Evolutionary conservation across 2,329 filamentous ascomycete species (phyloP), one percentile per base, ranked within the genome.

Genomic region (Zopfia rhizophila): DNA sequence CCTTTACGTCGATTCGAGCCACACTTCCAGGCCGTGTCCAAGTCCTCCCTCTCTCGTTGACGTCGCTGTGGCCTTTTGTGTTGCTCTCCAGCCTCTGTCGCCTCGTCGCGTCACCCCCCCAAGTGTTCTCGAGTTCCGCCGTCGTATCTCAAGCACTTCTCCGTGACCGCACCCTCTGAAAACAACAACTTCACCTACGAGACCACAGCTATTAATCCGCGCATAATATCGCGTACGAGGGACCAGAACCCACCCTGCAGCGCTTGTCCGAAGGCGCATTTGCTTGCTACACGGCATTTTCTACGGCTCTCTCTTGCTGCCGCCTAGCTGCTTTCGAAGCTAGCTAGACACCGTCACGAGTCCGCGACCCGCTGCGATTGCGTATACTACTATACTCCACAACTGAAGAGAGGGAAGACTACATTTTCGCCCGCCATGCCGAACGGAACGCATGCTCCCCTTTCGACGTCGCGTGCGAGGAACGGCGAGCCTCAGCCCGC

Each of bases 401-500:
- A 48, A 38, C 45, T 52, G 52, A 53, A 55, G 66, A 60, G 60
- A 61, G 54, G 55, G 38, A 54, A 56, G 55, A 62, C 61, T 55
- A 52, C 56, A 43, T 51, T 51, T 32, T 43, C 45, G 53, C 48
- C 53, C 51, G 54, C 50, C 52, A 77, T 77, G 74, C 71, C 73
- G 51, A 67, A 63, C 58, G 65, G 64, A 56, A 64, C 59, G 40
- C 66, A 69, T 37, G 58, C 58, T 53, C 63, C 69, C 48, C 58
- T 65, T 36, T 68, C 72, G 39, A 73, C 71, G 49, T 70, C 72
- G 58, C 69, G 73, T 55, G 70, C 71, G 61, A 73, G 72, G 58
- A 69, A 72, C 52, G 71, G 70, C 48, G 74, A 74, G 47, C 72
- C 74, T 35, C 74, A 68, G 63, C 69, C 68, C 27, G 69, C 61